Evolutionary conservation across 2,329 filamentous ascomycete genomes (phyloP).

Genomic region (Aspergillus sp.): DNA sequence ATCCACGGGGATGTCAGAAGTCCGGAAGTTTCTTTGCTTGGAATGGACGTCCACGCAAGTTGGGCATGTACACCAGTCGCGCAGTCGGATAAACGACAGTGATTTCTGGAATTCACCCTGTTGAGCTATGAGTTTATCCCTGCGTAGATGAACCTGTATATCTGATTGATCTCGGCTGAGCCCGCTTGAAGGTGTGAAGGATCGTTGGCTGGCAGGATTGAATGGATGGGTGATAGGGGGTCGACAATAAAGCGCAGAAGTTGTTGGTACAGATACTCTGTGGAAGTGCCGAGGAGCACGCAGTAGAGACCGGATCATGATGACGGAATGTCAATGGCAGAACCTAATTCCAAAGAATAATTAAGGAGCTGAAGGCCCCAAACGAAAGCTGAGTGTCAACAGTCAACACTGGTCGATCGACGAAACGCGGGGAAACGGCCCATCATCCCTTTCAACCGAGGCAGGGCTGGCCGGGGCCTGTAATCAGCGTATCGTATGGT

Average conservation of each 20-base stretch:
- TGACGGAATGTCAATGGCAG: not conserved
- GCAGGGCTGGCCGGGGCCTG: not conserved
- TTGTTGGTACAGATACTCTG: constrained; percentile 1
- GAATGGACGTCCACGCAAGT: constrained; percentile 58
- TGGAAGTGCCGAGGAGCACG: constrained; percentile 9
- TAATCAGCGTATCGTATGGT: not conserved
- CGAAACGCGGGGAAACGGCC: not conserved
- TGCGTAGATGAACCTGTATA: not conserved
- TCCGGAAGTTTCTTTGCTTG: constrained; percentile 64
- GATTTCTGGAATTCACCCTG: no score
- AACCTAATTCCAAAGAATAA: not conserved
- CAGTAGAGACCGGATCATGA: constrained; percentile 14
- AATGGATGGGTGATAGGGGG: not conserved
- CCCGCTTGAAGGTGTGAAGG: not conserved
- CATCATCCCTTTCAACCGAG: not conserved
- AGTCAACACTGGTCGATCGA: not conserved
- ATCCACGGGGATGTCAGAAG: constrained; percentile 59
- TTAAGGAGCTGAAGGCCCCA: not conserved
- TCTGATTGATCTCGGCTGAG: not conserved
- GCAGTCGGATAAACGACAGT: constrained; percentile 37
- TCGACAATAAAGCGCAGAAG: constrained; percentile 8
- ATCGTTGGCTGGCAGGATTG: not conserved
- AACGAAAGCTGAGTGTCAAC: not conserved
- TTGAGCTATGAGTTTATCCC: not conserved
- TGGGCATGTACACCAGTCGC: constrained; percentile 57